A percentile compares a stretch with the other conserved stretches of the same genome.
These are phyloP conservation scores for Aspergillus brunneoviolaceus DNA, from an alignment of 2,329 filamentous ascomycete genomes.

Conservation along the genomic window DNA sequence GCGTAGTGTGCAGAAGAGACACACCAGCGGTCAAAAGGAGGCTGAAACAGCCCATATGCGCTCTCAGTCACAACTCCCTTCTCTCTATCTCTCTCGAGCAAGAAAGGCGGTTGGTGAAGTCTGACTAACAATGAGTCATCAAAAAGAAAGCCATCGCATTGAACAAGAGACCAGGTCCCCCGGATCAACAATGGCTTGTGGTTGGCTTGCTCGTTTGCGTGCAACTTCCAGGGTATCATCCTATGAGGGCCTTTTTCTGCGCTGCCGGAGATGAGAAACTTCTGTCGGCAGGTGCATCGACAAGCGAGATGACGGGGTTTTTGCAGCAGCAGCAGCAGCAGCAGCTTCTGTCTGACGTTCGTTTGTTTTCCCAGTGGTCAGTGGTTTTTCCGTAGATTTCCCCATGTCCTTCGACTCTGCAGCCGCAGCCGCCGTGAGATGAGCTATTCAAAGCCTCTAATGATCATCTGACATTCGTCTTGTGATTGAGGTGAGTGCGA, in stretches of 20 bases:
- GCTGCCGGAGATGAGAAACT: neutral
- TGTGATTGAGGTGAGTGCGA: neutral
- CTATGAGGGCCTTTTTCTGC: neutral
- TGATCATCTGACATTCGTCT: neutral
- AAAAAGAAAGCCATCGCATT: neutral
- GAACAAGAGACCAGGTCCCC: neutral
- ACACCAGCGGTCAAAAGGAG: neutral
- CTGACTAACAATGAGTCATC: constrained; percentile 3
- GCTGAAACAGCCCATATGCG: constrained; percentile 18
- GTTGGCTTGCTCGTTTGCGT: neutral
- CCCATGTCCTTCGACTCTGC: too few relatives aligned
- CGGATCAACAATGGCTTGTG: neutral
- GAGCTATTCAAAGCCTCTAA: neutral
- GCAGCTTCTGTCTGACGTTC: neutral
- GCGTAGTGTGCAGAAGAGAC: neutral
- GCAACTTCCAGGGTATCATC: neutral
- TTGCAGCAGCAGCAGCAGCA: neutral
- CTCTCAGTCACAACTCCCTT: constrained; percentile 12
- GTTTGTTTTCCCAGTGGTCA: neutral
- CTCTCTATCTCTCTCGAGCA: neutral
- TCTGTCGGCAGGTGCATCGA: neutral
- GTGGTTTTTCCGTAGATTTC: too few relatives aligned
- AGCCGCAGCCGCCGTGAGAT: neutral
- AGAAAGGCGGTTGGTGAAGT: neutral
- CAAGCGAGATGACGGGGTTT: neutral